Percentiles rank a stretch among this genome's conserved stretches.
phyloP scores from a whole-genome alignment of 176 grass and related monocot species.

The Alloteropsis semialata region DNA sequence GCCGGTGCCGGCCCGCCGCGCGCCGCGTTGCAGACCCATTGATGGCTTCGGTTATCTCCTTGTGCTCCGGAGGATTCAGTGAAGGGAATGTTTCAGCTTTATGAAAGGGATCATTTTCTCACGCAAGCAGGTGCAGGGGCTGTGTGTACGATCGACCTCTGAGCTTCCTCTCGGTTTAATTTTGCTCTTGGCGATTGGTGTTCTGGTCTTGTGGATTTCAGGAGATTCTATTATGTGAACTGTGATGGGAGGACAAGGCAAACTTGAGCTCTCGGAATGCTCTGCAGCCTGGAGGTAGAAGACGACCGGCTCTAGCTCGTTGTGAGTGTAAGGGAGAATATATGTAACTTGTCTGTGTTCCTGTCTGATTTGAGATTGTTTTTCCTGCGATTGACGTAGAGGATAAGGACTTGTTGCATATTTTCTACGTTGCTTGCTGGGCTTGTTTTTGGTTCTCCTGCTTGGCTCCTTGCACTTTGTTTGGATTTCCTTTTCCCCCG shows the following conservation, averaged over 20 bases:
- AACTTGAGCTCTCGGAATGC: not conserved
- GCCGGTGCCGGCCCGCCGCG: not conserved
- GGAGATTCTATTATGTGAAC: not conserved
- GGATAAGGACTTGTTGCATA: conserved; percentile 37
- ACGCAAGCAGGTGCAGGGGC: not conserved
- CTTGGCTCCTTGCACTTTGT: conserved; percentile 27
- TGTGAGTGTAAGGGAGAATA: not conserved
- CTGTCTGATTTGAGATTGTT: conserved; percentile 3
- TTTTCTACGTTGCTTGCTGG: conserved; percentile 31
- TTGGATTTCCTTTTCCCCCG: conserved; percentile 12
- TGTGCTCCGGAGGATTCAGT: conserved; percentile 4
- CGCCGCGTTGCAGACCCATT: conserved; percentile 47
- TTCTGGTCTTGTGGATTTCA: not conserved
- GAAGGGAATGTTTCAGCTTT: conserved; percentile 55
- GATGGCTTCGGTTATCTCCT: not conserved
- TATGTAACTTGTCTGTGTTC: conserved; percentile 5
- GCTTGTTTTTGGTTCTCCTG: conserved; percentile 26
- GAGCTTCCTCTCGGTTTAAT: not conserved
- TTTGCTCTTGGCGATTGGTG: not conserved
- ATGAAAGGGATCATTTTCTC: conserved; percentile 60
- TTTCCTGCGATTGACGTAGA: conserved; percentile 25
- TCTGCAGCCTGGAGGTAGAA: conserved; percentile 1
- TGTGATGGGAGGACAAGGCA: not conserved
- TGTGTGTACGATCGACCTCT: not conserved
- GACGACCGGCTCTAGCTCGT: not conserved